Evolutionary conservation across 257 asterid genomes (phyloP).

Genomic region (Penstemon eatonii): DNA sequence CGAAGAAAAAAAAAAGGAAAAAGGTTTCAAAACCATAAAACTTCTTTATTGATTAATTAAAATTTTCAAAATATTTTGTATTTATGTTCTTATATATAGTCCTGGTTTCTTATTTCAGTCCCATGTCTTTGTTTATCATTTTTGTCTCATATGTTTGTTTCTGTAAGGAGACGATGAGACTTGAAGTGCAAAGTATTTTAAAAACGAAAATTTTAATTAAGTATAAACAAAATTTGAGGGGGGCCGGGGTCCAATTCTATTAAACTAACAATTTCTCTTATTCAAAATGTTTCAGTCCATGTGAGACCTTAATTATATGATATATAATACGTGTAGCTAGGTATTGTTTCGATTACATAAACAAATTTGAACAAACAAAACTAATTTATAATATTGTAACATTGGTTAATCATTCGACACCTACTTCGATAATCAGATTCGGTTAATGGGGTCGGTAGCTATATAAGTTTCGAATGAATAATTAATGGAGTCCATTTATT

Average conservation of each 20-base stretch:
- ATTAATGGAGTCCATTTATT: slow-evolving; percentile 26
- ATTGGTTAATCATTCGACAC: slow-evolving; percentile 33
- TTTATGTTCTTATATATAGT: no score
- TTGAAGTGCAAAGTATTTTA: no score
- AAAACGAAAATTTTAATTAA: no score
- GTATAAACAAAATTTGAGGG: not conserved
- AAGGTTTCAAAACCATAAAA: no score
- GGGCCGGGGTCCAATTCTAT: not conserved
- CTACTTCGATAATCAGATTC: slow-evolving; percentile 42
- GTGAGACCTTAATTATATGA: not conserved
- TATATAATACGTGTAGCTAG: not conserved
- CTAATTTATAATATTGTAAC: not conserved
- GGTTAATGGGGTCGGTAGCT: slow-evolving; percentile 41
- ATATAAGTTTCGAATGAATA: slow-evolving; percentile 40
- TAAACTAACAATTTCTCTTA: not conserved
- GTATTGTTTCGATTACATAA: not conserved
- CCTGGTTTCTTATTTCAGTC: no score
- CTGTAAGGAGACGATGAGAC: no score
- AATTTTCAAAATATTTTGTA: no score
- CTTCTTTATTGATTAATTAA: no score
- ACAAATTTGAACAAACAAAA: not conserved
- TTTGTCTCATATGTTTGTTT: no score
- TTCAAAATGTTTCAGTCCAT: not conserved
- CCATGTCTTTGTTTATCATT: no score
- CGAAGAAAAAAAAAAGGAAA: no score